phyloP scores from a whole-genome alignment of 1,284 basidiomycete genomes.

The Trametes polyzona region DNA sequence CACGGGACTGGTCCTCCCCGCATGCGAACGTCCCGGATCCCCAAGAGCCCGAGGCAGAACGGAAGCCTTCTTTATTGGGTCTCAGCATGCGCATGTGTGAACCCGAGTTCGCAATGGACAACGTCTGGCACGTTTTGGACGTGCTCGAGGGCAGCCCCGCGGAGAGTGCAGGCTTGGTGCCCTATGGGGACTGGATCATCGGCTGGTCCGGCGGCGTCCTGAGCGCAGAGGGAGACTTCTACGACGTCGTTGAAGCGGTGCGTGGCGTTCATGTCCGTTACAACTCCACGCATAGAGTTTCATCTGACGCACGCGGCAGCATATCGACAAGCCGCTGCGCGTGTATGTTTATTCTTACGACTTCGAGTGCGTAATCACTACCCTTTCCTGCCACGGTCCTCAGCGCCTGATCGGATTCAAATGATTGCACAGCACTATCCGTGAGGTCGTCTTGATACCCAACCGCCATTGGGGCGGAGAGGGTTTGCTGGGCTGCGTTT shows the following conservation, averaged over 20 bases:
- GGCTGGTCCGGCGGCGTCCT: slow-evolving; percentile 96
- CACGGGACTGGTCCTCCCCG: slow-evolving; percentile 77
- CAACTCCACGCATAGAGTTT: slow-evolving; percentile 5
- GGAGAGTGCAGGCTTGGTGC: slow-evolving; percentile 85
- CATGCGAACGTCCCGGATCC: slow-evolving; percentile 39
- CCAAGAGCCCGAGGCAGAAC: slow-evolving; percentile 43
- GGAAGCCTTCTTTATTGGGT: slow-evolving; percentile 84
- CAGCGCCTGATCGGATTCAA: slow-evolving; percentile 15
- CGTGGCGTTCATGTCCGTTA: slow-evolving; percentile 35
- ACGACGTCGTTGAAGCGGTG: slow-evolving; percentile 93
- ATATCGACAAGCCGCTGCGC: slow-evolving; percentile 89
- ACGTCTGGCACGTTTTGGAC: slow-evolving; percentile 98
- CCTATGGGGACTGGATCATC: slow-evolving; percentile 88
- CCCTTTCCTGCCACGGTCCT: slow-evolving; percentile 25
- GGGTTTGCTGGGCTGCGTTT: slow-evolving; percentile 91
- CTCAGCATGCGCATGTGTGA: slow-evolving; percentile 91
- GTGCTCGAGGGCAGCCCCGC: slow-evolving; percentile 96
- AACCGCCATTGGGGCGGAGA: slow-evolving; percentile 97
- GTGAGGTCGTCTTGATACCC: slow-evolving; percentile 91
- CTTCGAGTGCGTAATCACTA: slow-evolving; percentile 78
- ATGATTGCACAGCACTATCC: slow-evolving; percentile 65
- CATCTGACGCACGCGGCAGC: slow-evolving; percentile 48
- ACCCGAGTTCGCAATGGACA: slow-evolving; percentile 86
- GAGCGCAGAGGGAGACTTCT: slow-evolving; percentile 94
- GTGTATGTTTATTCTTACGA: slow-evolving; percentile 98